A percentile compares a stretch with the other conserved stretches of the same genome.
These are phyloP conservation scores for Kazachstania taianensis DNA, from an alignment of 805 yeast genomes.

Conservation along the genomic window DNA sequence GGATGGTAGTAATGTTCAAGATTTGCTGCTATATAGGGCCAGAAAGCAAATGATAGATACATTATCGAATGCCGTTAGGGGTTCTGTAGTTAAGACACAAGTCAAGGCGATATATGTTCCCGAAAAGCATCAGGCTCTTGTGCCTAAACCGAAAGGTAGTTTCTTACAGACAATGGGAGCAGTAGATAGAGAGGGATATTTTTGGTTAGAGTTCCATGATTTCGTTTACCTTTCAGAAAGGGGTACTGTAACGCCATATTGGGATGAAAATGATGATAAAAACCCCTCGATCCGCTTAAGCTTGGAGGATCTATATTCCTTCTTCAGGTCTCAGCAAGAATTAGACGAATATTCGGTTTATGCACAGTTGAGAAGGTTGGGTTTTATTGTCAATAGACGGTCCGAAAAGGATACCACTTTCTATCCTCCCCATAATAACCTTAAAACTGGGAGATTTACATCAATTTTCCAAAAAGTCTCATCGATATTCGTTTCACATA, in stretches of 20 bases:
- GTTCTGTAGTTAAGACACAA: constrained; percentile 37
- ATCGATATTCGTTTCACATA: not conserved
- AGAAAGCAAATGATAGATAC: constrained; percentile 67
- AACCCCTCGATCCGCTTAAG: constrained; percentile 34
- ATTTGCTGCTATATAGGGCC: constrained; percentile 38
- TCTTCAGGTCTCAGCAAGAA: constrained; percentile 33
- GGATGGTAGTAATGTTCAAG: constrained; percentile 55
- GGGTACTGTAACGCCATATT: constrained; percentile 48
- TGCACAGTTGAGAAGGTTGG: constrained; percentile 64
- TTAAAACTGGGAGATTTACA: not conserved
- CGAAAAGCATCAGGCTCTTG: constrained; percentile 27
- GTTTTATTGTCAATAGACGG: constrained; percentile 47
- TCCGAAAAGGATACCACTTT: constrained; percentile 6
- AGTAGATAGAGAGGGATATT: constrained; percentile 37
- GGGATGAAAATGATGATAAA: constrained; percentile 10
- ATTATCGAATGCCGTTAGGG: constrained; percentile 38
- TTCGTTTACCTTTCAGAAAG: constrained; percentile 70
- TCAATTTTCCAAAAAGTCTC: constrained; percentile 1
- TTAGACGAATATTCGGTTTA: constrained; percentile 56
- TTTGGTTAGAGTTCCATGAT: constrained; percentile 56
- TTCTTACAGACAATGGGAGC: constrained; percentile 65
- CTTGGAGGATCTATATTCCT: constrained; percentile 53
- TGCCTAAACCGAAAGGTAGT: constrained; percentile 55
- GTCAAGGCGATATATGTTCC: constrained; percentile 42
- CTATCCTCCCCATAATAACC: constrained; percentile 7